phyloP scores from a whole-genome alignment of 257 asterid species.

The Solanum chilense region DNA sequence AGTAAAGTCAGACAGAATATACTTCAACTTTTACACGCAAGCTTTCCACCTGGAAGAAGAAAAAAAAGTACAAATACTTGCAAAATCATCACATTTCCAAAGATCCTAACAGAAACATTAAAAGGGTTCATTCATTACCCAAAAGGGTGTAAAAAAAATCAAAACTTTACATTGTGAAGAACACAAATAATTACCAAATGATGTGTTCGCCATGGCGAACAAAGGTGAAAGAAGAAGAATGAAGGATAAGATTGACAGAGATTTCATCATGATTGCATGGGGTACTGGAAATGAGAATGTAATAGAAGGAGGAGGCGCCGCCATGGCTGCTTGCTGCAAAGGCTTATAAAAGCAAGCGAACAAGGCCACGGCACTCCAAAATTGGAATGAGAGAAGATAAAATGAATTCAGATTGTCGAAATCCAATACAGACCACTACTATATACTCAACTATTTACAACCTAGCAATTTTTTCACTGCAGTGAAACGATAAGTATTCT shows the following conservation, averaged over 20 bases:
- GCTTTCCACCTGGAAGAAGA: not conserved
- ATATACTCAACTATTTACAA: not conserved
- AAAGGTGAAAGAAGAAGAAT: not conserved
- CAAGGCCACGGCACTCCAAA: not conserved
- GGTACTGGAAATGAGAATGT: not conserved
- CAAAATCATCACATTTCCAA: not conserved
- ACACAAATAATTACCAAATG: not conserved
- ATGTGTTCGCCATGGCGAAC: not conserved
- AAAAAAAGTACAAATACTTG: not conserved
- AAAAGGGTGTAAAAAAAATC: not conserved
- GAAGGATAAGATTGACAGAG: not conserved
- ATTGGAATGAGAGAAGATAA: not conserved
- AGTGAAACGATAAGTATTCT: accelerated
- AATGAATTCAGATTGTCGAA: not conserved
- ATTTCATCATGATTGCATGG: not conserved
- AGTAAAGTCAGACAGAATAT: not conserved
- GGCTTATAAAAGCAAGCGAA: not conserved
- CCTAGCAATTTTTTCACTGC: accelerated
- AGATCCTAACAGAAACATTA: not conserved
- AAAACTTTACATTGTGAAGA: not conserved
- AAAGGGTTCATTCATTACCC: not conserved
- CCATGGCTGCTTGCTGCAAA: not conserved
- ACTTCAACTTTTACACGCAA: not conserved
- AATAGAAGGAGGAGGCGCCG: not conserved
- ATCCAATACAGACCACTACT: not conserved